A percentile compares a stretch with the other conserved stretches of the same genome.
phyloP scores from a whole-genome alignment of 345 rosid species.

The Salix brachista region DNA sequence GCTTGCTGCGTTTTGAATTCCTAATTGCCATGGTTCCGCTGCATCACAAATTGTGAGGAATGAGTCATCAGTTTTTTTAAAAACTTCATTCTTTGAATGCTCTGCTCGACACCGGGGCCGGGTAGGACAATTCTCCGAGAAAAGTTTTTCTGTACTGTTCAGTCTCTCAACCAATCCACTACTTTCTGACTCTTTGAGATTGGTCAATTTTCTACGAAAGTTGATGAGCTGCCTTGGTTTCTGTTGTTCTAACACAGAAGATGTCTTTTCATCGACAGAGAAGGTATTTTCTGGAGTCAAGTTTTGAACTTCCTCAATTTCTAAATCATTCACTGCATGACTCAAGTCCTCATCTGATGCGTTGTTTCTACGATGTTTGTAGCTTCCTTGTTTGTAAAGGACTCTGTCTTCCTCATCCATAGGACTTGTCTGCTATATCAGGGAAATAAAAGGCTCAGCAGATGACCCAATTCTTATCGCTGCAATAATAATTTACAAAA shows the following conservation, averaged over 20 bases:
- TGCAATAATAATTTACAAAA: neutral
- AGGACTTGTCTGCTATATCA: slow-evolving; percentile 63
- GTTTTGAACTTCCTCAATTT: slow-evolving; percentile 28
- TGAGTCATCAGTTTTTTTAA: no score
- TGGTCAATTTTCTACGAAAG: slow-evolving; percentile 31
- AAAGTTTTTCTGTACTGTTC: slow-evolving; percentile 24
- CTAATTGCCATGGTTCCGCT: no score
- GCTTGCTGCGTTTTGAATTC: no score
- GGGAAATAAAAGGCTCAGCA: slow-evolving; percentile 16
- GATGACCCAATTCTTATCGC: neutral
- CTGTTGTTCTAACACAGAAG: slow-evolving; percentile 15
- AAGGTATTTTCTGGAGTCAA: slow-evolving; percentile 21
- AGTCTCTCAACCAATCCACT: slow-evolving; percentile 22
- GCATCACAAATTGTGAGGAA: no score
- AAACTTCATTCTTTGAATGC: no score
- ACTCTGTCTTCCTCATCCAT: slow-evolving; percentile 50
- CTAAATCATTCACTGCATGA: slow-evolving; percentile 26
- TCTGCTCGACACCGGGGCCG: no score
- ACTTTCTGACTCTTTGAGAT: slow-evolving; percentile 46
- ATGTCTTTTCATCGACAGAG: slow-evolving; percentile 29
- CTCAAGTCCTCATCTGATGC: slow-evolving; percentile 57
- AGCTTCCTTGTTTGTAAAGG: slow-evolving; percentile 37
- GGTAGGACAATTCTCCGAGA: neutral
- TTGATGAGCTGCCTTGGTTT: slow-evolving; percentile 15
- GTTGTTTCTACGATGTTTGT: slow-evolving; percentile 45